Evolutionary conservation across 805 yeast genomes (phyloP).

Genomic region (Wickerhamomyces tratensis): DNA sequence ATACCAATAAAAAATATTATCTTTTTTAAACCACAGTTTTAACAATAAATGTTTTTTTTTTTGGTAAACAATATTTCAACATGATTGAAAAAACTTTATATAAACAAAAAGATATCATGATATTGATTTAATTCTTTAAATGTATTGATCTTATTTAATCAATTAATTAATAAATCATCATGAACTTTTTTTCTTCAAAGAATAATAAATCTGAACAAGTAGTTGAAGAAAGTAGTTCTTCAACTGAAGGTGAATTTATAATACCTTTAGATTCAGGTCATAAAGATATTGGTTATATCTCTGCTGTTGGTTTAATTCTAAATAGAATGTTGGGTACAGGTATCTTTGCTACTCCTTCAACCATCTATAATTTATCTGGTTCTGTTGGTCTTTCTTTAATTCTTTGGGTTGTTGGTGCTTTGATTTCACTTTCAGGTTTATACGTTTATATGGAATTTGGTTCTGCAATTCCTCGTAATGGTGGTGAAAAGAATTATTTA

Average conservation of each 20-base stretch:
- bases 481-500: slow-evolving; percentile 79
- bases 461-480: slow-evolving; percentile 67
- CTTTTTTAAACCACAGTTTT: too few relatives aligned
- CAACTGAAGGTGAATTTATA: slow-evolving; percentile 18
- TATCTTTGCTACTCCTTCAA: slow-evolving; percentile 62
- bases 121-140: too few relatives aligned
- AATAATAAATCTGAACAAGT: not conserved
- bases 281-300: slow-evolving; percentile 37
- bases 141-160: too few relatives aligned
- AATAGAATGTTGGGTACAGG: slow-evolving; percentile 73
- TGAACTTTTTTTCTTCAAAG: not conserved
- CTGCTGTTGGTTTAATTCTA: slow-evolving; percentile 56
- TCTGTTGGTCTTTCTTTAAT: slow-evolving; percentile 65
- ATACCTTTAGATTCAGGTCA: slow-evolving; percentile 30
- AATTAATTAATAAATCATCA: too few relatives aligned
- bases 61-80: too few relatives aligned
- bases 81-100: too few relatives aligned
- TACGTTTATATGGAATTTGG: slow-evolving; percentile 78
- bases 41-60: too few relatives aligned
- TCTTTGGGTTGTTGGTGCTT: slow-evolving; percentile 67
- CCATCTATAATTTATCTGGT: slow-evolving; percentile 43
- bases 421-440: slow-evolving; percentile 56
- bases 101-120: too few relatives aligned
- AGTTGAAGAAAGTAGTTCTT: slow-evolving; percentile 1
- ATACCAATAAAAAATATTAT: too few relatives aligned